Conservation (phyloP, 805 yeast species). For the Candida jianshihensis region DNA sequence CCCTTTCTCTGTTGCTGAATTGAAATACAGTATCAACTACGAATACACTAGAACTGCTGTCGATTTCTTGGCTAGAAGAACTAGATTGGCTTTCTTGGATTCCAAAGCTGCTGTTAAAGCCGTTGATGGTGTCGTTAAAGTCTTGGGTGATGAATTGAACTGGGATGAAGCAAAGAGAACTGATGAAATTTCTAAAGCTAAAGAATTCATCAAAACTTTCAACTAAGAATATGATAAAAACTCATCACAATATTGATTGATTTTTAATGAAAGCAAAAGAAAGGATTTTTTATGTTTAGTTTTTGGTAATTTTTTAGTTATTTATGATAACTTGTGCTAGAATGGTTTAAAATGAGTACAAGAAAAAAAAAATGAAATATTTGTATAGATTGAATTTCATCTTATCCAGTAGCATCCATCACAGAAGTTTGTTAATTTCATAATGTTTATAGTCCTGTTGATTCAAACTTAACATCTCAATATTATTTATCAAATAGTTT, state of each 20-base stretch:
- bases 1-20: slow-evolving; percentile 89
- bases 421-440: slow-evolving; percentile 9
- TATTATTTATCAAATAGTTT: slow-evolving; percentile 17
- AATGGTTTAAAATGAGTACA: too few relatives aligned
- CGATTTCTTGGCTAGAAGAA: slow-evolving; percentile 89
- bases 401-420: too few relatives aligned
- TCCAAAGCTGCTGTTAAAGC: slow-evolving; percentile 76
- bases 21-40: slow-evolving; percentile 70
- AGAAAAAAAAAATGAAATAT: too few relatives aligned
- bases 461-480: slow-evolving; percentile 9
- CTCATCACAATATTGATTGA: neutral
- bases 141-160: slow-evolving; percentile 71
- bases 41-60: slow-evolving; percentile 85
- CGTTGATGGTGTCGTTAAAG: slow-evolving; percentile 77
- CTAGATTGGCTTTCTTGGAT: slow-evolving; percentile 87
- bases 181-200: slow-evolving; percentile 45
- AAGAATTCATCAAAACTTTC: slow-evolving; percentile 47
- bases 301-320: too few relatives aligned
- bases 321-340: too few relatives aligned
- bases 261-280: too few relatives aligned
- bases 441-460: slow-evolving; percentile 14
- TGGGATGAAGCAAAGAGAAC: slow-evolving; percentile 63
- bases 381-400: too few relatives aligned
- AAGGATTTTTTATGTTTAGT: too few relatives aligned
- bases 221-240: slow-evolving; percentile 6